A percentile compares a stretch with the other conserved stretches of the same genome.
phyloP scores from a whole-genome alignment of 768 basidiomycete genomes.

The Plicaturopsis crispa region DNA sequence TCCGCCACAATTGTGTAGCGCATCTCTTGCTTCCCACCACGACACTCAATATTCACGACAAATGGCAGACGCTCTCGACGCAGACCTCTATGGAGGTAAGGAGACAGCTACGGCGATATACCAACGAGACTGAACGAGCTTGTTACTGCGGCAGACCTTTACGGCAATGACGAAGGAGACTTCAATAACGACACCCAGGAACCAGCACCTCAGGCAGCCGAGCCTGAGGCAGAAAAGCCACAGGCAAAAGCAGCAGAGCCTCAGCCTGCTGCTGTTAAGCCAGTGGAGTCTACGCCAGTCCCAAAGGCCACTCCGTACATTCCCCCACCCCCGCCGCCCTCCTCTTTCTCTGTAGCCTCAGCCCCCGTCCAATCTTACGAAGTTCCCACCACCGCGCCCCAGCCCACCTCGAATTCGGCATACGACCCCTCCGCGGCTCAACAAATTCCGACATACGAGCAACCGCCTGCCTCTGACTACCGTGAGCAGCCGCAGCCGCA shows the following conservation, averaged over 20 bases:
- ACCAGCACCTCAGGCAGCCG: conserved; percentile 22
- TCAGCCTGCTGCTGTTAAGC: conserved; percentile 4
- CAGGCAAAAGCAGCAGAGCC: conserved; percentile 12
- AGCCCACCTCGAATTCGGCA: conserved; percentile 20
- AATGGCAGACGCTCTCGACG: conserved; percentile 83
- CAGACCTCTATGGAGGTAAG: conserved; percentile 85
- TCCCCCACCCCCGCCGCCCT: conserved; percentile 11
- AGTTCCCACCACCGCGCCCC: conserved; percentile 10
- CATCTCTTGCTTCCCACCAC: conserved; percentile 29
- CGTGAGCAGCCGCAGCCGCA: conserved; percentile 28
- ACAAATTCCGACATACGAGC: conserved; percentile 75
- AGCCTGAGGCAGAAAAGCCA: conserved; percentile 14
- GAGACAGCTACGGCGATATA: conserved; percentile 1
- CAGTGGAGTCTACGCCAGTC: conserved; percentile 14
- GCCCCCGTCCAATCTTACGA: background rate
- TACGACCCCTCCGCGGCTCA: conserved; percentile 44
- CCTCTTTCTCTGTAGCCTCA: too few species aligned
- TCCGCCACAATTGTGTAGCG: too few species aligned
- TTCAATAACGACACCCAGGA: conserved; percentile 41
- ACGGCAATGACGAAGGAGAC: conserved; percentile 55
- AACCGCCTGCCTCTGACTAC: conserved; percentile 49
- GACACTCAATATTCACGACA: too few species aligned
- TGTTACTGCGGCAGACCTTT: conserved; percentile 46
- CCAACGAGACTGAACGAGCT: conserved; percentile 1
- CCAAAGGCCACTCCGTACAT: conserved; percentile 15